Evolutionary conservation across 768 basidiomycete genomes (phyloP), one percentile per base, ranked within the genome.

Genomic region (Brasilioporus rufonigricans): DNA sequence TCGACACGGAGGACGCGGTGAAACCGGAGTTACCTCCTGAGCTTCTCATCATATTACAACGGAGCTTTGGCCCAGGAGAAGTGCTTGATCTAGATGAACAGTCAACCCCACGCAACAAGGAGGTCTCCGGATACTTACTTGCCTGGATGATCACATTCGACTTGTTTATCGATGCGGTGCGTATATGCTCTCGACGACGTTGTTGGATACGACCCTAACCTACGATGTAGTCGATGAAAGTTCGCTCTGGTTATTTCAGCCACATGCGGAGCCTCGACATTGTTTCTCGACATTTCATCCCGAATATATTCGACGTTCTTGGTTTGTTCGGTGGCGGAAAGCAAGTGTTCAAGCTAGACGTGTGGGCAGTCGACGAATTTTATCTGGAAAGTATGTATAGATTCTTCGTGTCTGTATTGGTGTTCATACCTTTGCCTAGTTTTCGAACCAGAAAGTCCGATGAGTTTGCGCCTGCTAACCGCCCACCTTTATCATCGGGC

Each of bases 71-170:
- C 10, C 65, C 73, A 0, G 75, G 73, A 5, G 77, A 77, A 8
- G 64, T 52, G 9, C 71, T 74, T 24, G 76, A 77, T 33, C 63
- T 71, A 2, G 69, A 74, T 2, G 73, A 76, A 47, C 68, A 76
- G 59, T 75, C 81, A 52, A 46, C 71, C 56, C 26, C 45, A 6
- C 58, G 47, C 56, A 65, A 60, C 53, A 59, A 70, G 77, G 76
- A 74, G 46, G 65, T 80, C 2, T 84, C 90, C 57, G 84, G 86
- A 4, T 81, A 83, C 58, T 72, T 97, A n/a, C 78, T 97, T 10
- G 82, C 80, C 2, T 97, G 93, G 94, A 90, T 95, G 86, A 73
- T 92, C n/a, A 67, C 86, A 1, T 87, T 97, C 57, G 91, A 94
- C 63, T 75, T 89, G 19, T 97, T 97, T 71, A 74, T 76, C 24